A percentile compares a stretch with the other conserved stretches of the same genome.
Evolutionary conservation across 805 yeast genomes (phyloP).

Genomic region (Wickerhamiella hasegawae): DNA sequence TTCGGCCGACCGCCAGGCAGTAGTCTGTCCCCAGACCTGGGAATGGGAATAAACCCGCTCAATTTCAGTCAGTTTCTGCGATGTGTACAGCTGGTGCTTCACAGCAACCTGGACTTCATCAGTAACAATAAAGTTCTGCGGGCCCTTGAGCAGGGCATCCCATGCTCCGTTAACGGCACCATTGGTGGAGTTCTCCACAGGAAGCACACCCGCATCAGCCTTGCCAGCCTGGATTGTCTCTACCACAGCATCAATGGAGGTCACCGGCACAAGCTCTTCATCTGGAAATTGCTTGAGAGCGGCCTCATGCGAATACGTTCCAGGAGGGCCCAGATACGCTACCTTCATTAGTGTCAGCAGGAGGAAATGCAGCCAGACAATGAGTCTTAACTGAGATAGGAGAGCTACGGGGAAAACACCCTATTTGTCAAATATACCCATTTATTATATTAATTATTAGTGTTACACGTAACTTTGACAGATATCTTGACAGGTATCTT

Average conservation of each 20-base stretch:
- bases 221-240: constrained; percentile 28
- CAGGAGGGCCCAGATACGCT: constrained; percentile 76
- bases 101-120: constrained; percentile 75
- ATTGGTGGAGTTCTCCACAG: constrained; percentile 87
- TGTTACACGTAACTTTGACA: too few relatives aligned
- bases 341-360: constrained; percentile 8
- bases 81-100: constrained; percentile 55
- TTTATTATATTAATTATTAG: too few relatives aligned
- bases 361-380: too few relatives aligned
- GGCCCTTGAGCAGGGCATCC: constrained; percentile 47
- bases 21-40: constrained; percentile 94
- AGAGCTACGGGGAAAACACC: too few relatives aligned
- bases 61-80: constrained; percentile 28
- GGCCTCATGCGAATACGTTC: constrained; percentile 86
- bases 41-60: constrained; percentile 74
- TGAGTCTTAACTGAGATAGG: too few relatives aligned
- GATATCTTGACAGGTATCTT: too few relatives aligned
- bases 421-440: too few relatives aligned
- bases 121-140: not conserved
- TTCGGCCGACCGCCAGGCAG: constrained; percentile 32
- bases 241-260: constrained; percentile 41
- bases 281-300: constrained; percentile 10
- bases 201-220: constrained; percentile 65
- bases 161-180: constrained; percentile 83
- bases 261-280: constrained; percentile 12